Percentiles rank a stretch among this genome's conserved stretches.
Conservation (phyloP, 176 grass and related monocot genomes). For the Poa pratensis region DNA sequence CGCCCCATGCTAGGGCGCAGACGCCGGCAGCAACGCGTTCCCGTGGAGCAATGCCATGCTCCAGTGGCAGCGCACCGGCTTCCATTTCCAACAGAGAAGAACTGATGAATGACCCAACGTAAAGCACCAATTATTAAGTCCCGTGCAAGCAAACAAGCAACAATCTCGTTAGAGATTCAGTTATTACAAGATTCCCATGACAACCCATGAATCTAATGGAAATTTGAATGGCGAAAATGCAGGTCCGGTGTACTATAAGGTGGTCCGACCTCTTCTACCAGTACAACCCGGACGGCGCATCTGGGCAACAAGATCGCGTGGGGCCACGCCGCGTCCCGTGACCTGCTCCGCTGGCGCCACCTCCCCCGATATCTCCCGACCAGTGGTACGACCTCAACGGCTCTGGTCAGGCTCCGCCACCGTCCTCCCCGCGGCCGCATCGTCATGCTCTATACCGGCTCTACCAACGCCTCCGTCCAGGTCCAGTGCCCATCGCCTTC, state of each 20-base stretch:
- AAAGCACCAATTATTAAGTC: neutral
- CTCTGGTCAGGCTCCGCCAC: slow-evolving; percentile 92
- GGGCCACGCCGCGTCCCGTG: slow-evolving; percentile 71
- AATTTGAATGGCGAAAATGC: neutral
- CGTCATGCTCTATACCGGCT: slow-evolving; percentile 83
- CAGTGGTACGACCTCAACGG: slow-evolving; percentile 83
- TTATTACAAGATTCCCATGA: no score
- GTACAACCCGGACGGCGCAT: slow-evolving; percentile 76
- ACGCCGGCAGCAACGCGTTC: slow-evolving; percentile 37
- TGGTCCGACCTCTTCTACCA: slow-evolving; percentile 99
- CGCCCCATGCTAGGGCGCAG: neutral
- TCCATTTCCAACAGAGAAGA: slow-evolving; percentile 93
- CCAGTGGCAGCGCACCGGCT: slow-evolving; percentile 83
- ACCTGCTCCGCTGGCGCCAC: slow-evolving; percentile 82
- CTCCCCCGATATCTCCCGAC: slow-evolving; percentile 78
- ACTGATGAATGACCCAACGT: slow-evolving; percentile 91
- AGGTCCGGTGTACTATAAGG: slow-evolving; percentile 72
- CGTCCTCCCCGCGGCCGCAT: slow-evolving; percentile 58
- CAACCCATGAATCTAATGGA: no score
- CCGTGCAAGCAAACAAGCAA: neutral
- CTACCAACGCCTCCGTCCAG: slow-evolving; percentile 65
- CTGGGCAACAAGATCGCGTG: slow-evolving; percentile 91
- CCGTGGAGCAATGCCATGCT: slow-evolving; percentile 92
- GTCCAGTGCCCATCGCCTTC: slow-evolving; percentile 82
- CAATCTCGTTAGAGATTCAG: neutral